These are phyloP conservation scores for Collybiopsis luxurians DNA, from an alignment of 768 basidiomycete species.

Conservation along the genomic window DNA sequence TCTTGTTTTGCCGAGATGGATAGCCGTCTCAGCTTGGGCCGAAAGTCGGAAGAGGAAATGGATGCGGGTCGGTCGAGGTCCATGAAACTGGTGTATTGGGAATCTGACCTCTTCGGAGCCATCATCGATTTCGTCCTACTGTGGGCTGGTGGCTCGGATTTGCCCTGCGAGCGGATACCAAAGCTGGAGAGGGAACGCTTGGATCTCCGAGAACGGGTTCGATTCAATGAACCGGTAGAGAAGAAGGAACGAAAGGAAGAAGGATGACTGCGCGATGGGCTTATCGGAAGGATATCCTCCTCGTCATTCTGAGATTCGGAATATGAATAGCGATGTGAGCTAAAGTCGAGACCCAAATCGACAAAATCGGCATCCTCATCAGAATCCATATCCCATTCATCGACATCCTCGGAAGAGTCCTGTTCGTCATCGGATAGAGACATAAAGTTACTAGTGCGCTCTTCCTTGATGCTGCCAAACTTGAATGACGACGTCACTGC, in stretches of 20 bases:
- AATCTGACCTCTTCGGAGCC: not conserved
- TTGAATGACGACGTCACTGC: not conserved
- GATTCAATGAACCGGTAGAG: not conserved
- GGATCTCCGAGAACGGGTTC: not conserved
- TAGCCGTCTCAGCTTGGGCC: not conserved
- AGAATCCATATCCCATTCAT: constrained; percentile 2
- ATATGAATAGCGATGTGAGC: constrained; percentile 1
- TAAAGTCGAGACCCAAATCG: constrained; percentile 6
- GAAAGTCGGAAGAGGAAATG: too few species aligned
- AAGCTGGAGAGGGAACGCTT: not conserved
- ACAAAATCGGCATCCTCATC: constrained; percentile 1
- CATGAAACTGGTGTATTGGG: constrained; percentile 5
- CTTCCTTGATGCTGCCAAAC: not conserved
- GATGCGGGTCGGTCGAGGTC: not conserved
- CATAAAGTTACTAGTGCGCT: constrained; percentile 7
- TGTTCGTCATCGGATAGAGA: constrained; percentile 3
- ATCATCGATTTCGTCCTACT: constrained; percentile 6
- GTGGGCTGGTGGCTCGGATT: not conserved
- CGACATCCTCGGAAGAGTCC: constrained; percentile 1
- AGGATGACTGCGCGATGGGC: not conserved
- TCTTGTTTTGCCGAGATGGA: not conserved
- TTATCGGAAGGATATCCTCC: constrained; percentile 1
- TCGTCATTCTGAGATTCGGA: not conserved
- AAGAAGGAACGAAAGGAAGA: not conserved
- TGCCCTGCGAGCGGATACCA: not conserved